phyloP scores from a whole-genome alignment of 75 land plant species.

The Isoetes taiwanensis region DNA sequence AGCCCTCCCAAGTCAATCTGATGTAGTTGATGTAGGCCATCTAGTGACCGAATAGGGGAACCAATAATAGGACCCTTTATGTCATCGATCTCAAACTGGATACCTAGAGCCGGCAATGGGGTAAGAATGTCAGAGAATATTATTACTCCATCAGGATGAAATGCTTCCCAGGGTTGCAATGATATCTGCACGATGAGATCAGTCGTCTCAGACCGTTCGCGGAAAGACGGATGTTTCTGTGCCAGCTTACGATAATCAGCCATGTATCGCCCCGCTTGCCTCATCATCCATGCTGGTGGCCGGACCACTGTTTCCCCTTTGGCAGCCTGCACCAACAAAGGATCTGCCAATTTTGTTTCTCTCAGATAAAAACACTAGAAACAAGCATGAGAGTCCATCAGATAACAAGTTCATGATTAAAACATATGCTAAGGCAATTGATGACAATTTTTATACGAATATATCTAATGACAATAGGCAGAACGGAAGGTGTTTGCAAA shows the following conservation, averaged over 20 bases:
- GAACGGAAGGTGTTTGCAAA: too few relatives aligned
- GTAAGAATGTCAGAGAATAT: slow-evolving; percentile 98
- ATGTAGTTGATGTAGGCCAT: slow-evolving; percentile 51
- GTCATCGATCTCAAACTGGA: slow-evolving; percentile 89
- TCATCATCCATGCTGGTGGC: slow-evolving; percentile 99
- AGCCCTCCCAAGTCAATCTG: slow-evolving; percentile 65
- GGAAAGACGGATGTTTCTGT: slow-evolving; percentile 83
- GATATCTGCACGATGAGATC: slow-evolving; percentile 98
- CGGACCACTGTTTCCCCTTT: slow-evolving; percentile 50
- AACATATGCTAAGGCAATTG: too few relatives aligned
- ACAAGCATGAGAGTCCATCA: too few relatives aligned
- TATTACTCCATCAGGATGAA: slow-evolving; percentile 92
- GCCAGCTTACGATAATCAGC: slow-evolving; percentile 88
- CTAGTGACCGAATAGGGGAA: slow-evolving; percentile 56
- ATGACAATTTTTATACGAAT: too few relatives aligned
- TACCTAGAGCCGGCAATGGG: slow-evolving; percentile 92
- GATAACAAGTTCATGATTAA: too few relatives aligned
- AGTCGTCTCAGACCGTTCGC: slow-evolving; percentile 87
- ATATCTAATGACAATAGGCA: too few relatives aligned
- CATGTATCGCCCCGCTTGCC: slow-evolving; percentile 99
- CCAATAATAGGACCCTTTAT: slow-evolving; percentile 76
- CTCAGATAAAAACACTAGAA: too few relatives aligned
- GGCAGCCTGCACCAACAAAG: slow-evolving; percentile 82
- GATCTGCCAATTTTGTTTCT: slow-evolving; percentile 61
- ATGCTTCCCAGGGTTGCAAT: slow-evolving; percentile 97